Base-by-base conservation (phyloP, 2,329 filamentous ascomycete species). In the Amphichorda felina region DNA sequence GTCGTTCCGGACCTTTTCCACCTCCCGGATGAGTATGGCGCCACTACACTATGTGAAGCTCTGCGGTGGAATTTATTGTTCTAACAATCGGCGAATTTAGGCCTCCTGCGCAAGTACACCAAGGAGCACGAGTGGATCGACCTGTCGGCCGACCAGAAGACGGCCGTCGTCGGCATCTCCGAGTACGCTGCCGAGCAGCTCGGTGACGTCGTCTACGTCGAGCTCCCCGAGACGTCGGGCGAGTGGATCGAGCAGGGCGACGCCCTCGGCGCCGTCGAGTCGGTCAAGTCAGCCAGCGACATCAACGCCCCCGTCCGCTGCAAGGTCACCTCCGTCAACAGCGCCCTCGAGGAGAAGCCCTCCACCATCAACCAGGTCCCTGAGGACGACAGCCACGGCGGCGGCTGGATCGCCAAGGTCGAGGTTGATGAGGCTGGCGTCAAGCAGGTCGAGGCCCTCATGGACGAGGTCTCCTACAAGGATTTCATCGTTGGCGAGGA, bases 81-180 rank as follows among this genome's bases (percentile, higher is more conserved):
- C 21, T 33, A 22, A 19, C 13, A 5, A 24, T 24, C 13, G 13
- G n/a, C 9, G n/a, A 34, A 5, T 17, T 32, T 21, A 32, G 18
- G 14, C 30, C 17, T 21, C 17, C 30, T 32, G 5, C 30, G 30
- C 17, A 84, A 80, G 59, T 98, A 94, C 70, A 95, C 91, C 45
- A 82, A 88, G 59, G 89, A 95, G 56, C 91, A 98, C 70, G 91
- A 98, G 68, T 98, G 91, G 91, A 79, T 98, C 57, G 87, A 95
- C 61, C 66, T 94, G 41, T 80, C 79, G 38, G 76, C 75, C 35
- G 83, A 93, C 62, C 78, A 81, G 57, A 89, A 83, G 61, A 81
- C 79, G 34, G 88, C 84, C 68, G 75, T 72, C 35, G 68, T 79
- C 47, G 91, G 91, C 41, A 94, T 98, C 58, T 91, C 86, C 38